Evolutionary conservation across 129 eudicot genomes (phyloP), one percentile per base, ranked within the genome.

Genomic region (Ambrosia artemisiifolia): DNA sequence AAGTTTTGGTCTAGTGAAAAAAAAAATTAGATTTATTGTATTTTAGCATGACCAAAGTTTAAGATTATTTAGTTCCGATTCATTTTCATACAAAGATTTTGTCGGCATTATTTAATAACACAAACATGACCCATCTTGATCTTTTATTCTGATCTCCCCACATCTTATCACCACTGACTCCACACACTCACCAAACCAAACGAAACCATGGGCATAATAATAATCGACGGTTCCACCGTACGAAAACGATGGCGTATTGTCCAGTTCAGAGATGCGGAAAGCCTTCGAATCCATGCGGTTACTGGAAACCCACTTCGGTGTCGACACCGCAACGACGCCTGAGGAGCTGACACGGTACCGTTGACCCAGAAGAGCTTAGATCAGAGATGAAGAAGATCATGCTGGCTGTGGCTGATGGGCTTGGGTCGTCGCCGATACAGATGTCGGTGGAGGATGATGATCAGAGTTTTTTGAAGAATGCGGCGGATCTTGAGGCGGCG

Each of bases 401-500:
- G 94, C 79, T 88, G 51, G 97, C 96, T 0, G 82, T 92, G 4
- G 97, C 97, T 1, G 97, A 92, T 3, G 97, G 97, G 51, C 82
- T 92, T 10, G 97, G 97, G 12, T 83, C 90, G 2, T 76, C 80
- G 47, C 97, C 97, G 20, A 92, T 92, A 17, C 93, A 85, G 85
- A 92, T 88, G 97, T 94, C 84, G 24, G 86, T 92, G 20, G 97
- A 92, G 40, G 96, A 88, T 2, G 96, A 82, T 44, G 88, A 81
- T 14, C 70, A 71, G 65, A 88, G 80, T 69, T 83, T 92, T 40
- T 74, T 92, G 53, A 85, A 88, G 73, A 60, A 84, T 61, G 97
- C 97, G 0, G 97, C 89, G 4, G 96, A 92, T 86, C 83, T 83
- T 6, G 97, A 92, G 69, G 93, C 93, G 43, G 60, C 86, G 7